These are phyloP conservation scores for Colletotrichum sp. DNA, from an alignment of 2,329 filamentous ascomycete species.

Conservation along the genomic window DNA sequence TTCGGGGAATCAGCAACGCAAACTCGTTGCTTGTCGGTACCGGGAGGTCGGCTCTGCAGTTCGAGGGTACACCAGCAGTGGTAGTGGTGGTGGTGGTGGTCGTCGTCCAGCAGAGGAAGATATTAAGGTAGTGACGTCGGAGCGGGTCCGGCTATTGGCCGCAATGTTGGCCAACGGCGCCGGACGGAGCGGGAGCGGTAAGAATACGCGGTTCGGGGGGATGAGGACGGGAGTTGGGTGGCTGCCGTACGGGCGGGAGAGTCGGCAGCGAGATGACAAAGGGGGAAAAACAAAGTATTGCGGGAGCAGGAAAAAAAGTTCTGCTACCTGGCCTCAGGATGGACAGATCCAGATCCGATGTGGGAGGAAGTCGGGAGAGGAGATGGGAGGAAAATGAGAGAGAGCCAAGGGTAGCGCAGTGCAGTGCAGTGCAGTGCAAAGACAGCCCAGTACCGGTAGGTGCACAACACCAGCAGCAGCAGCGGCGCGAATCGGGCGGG, in stretches of 20 bases:
- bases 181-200: conserved; percentile 4
- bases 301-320: neutral
- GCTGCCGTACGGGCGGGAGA: neutral
- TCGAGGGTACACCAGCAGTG: neutral
- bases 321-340: neutral
- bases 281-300: neutral
- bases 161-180: conserved; percentile 2
- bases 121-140: neutral
- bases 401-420: neutral
- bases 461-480: neutral
- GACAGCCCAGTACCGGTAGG: neutral
- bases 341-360: conserved; percentile 6
- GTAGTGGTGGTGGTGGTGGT: neutral
- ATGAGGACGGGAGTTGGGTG: neutral
- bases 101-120: neutral
- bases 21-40: neutral
- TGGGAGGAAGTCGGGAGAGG: conserved; percentile 14
- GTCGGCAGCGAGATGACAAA: neutral
- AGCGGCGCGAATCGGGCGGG: neutral
- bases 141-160: conserved; percentile 20
- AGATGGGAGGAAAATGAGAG: conserved; percentile 4
- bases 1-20: neutral
- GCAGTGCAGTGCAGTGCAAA: neutral
- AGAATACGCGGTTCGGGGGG: neutral
- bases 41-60: neutral